Evolutionary conservation across 768 basidiomycete genomes (phyloP), one percentile per base, ranked within the genome.

Genomic region (Daedalea quercina): DNA sequence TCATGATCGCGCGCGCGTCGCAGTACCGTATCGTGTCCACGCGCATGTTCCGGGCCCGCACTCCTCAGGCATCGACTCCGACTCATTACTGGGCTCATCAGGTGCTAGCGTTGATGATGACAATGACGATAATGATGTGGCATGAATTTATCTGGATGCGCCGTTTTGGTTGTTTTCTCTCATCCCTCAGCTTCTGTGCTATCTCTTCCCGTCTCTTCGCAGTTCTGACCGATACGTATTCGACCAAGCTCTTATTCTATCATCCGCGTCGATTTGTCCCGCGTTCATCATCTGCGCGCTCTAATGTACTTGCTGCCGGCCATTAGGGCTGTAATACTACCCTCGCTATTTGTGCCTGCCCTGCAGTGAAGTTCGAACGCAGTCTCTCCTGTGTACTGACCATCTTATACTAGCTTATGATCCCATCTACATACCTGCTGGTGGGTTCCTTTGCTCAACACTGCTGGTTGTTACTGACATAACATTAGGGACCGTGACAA

Each of bases 1-100:
- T 57, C 57, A 33, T 58, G 52, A 59, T 48, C 37, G 19, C 37
- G 37, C 37, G 4, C 19, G n/a, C n/a, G n/a, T n/a, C n/a, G n/a
- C n/a, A n/a, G n/a, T n/a, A n/a, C n/a, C n/a, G n/a, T n/a, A n/a
- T n/a, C n/a, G n/a, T n/a, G n/a, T n/a, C n/a, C n/a, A n/a, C n/a
- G n/a, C n/a, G n/a, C n/a, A n/a, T n/a, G n/a, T n/a, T n/a, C n/a
- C n/a, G n/a, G n/a, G n/a, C n/a, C n/a, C n/a, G n/a, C n/a, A n/a
- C n/a, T n/a, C n/a, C 33, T 19, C 37, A 6, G 17, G 13, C 37
- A 8, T 40, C 37, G 37, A 40, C 37, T 6, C 19, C 4, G 8
- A 40, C 15, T 40, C 17, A 40, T 40, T 40, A 40, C 34, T 40
- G 37, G 37, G 37, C 37, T 40, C 37, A 4, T 15, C 15, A 6